phyloP scores from a whole-genome alignment of 306 rosid species.

The Cyamopsis tetragonoloba region DNA sequence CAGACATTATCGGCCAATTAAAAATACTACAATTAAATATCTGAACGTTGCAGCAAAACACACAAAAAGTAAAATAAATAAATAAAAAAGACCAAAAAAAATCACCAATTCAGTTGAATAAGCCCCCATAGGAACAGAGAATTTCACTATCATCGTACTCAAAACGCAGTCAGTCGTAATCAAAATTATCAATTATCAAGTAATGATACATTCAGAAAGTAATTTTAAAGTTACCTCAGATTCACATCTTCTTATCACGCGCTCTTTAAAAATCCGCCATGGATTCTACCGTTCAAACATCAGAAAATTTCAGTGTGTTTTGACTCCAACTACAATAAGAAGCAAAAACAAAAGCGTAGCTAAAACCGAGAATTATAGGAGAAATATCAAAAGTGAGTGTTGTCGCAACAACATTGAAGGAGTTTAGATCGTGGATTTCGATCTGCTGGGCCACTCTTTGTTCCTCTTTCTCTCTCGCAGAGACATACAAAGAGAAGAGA shows the following conservation, averaged over 20 bases:
- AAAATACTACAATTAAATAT: constrained; percentile 21
- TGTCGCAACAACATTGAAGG: constrained; percentile 54
- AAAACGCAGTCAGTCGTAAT: constrained; percentile 13
- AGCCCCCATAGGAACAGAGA: constrained; percentile 16
- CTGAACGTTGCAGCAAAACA: constrained; percentile 13
- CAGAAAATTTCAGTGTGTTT: constrained; percentile 17
- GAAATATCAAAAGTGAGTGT: constrained; percentile 47
- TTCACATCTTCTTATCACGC: constrained; percentile 53
- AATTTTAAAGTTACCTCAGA: constrained; percentile 66
- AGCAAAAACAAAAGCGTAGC: constrained; percentile 17
- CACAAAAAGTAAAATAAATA: neutral
- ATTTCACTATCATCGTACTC: constrained; percentile 21
- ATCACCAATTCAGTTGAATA: constrained; percentile 21
- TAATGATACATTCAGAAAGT: constrained; percentile 18
- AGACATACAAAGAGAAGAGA: constrained; percentile 35
- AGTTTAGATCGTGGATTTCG: constrained; percentile 90
- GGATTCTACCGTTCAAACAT: constrained; percentile 40
- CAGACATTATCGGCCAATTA: neutral
- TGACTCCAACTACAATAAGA: constrained; percentile 24
- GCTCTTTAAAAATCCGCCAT: constrained; percentile 40
- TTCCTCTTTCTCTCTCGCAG: constrained; percentile 32
- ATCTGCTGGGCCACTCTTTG: constrained; percentile 66
- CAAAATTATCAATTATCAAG: constrained; percentile 35
- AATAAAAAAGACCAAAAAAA: neutral
- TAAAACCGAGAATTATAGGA: constrained; percentile 29